Base-by-base conservation (phyloP, 371 early-diverging fungal species). In the Synchytrium microbalum region DNA sequence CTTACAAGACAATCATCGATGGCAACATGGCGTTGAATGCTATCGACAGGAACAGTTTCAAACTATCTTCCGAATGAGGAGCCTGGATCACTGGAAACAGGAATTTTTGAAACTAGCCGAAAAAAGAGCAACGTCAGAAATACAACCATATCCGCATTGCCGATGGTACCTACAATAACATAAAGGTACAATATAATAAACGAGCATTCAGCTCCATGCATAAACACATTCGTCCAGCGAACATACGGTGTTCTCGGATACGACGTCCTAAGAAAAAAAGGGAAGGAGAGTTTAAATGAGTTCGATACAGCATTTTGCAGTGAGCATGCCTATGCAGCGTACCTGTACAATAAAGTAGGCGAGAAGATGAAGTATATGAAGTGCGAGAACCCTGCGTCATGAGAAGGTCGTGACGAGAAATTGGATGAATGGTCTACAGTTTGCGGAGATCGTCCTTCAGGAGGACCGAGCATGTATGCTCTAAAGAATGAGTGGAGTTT, bases 191-290 rank as follows among this genome's bases (percentile, higher is more conserved):
- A 3, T 19, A 64, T 60, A 24, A 64, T 60, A 23, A 68, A 62
- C 16, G 58, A 51, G 32, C 51, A 57, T 38, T 68, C 68, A 23
- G 62, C 10, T 24, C 32, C 25, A 19, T 62, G 65, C 26, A 52
- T 19, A 23, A 65, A 27, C 46, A 60, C 68, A 3, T 61, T 61
- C 14, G 64, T 54, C 68, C 68, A 68, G 1, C 68, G 64, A 16
- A 68, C 68, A 57, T 61, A 38, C 10, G 61, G 61, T 2, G 68
- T 68, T 26, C 64, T 46, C 13, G 68, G 68, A 59, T 68, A 68
- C n/a, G 54, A 38, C 1, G 68, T 62, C 53, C 67, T 62, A 46
- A 2, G 3, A 2, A 24, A 23, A 51, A 32, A 26, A 5, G 14
- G 56, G 3, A 1, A 29, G 38, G 10, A 38, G 46, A 38, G 19